These are phyloP conservation scores for Pluteus cervinus DNA, from an alignment of 768 basidiomycete genomes.

Conservation along the genomic window DNA sequence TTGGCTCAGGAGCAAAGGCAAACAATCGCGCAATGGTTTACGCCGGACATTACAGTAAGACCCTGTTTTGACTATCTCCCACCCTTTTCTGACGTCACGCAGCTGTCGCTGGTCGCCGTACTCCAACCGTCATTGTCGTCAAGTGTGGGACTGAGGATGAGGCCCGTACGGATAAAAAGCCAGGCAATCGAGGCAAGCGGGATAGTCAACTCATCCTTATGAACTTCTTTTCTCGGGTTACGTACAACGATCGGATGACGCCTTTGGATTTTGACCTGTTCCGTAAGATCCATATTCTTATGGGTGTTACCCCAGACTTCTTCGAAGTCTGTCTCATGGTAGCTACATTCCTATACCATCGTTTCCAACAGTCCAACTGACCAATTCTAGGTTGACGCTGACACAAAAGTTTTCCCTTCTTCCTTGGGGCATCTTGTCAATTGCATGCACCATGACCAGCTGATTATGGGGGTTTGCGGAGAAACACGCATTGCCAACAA, in stretches of 20 bases:
- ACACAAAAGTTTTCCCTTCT: conserved; percentile 91
- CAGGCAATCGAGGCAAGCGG: conserved; percentile 97
- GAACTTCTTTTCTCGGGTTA: conserved; percentile 99
- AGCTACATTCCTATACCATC: conserved; percentile 18
- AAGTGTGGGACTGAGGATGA: conserved; percentile 94
- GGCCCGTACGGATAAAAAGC: conserved; percentile 79
- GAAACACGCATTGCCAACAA: conserved; percentile 99
- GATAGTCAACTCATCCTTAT: conserved; percentile 98
- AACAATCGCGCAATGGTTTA: conserved; percentile 98
- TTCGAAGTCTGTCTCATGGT: conserved; percentile 99
- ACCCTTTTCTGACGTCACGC: conserved; percentile 7
- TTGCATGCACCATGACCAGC: conserved; percentile 96
- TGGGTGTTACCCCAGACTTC: conserved; percentile 99
- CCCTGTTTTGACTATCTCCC: conserved; percentile 1
- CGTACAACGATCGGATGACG: conserved; percentile 98
- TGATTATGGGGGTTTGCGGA: conserved; percentile 99
- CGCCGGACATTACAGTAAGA: conserved; percentile 97
- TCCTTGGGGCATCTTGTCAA: conserved; percentile 91
- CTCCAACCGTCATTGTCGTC: conserved; percentile 90
- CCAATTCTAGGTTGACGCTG: conserved; percentile 86
- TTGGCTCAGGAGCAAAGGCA: conserved; percentile 83
- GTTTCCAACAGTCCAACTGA: neutral
- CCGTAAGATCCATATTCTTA: conserved; percentile 90
- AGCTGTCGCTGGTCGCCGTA: conserved; percentile 84
- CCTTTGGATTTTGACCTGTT: conserved; percentile 98